Evolutionary conservation across 2,329 filamentous ascomycete genomes (phyloP).

Genomic region (Canariomyces notabilis): DNA sequence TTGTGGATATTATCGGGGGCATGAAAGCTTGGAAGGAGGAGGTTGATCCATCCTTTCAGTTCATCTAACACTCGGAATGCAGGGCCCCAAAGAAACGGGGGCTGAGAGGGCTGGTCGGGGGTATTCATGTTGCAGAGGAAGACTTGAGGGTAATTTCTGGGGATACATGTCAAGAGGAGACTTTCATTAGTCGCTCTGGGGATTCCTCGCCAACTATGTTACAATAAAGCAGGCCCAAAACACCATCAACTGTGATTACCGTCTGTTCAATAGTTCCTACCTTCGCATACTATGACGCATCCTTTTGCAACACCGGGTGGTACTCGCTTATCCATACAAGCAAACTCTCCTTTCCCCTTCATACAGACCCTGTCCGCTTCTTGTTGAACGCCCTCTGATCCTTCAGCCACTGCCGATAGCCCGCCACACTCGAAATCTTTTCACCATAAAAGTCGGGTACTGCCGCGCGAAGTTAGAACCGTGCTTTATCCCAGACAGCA

Average conservation of each 20-base stretch:
- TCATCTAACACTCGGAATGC: constrained; percentile 35
- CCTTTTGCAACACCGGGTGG: background rate
- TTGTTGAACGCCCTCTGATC: constrained; percentile 96
- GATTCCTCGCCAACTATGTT: constrained; percentile 16
- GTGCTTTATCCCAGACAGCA: background rate
- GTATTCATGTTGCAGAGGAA: no score
- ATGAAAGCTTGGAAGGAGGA: constrained; percentile 66
- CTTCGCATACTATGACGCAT: constrained; percentile 1
- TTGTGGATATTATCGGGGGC: constrained; percentile 68
- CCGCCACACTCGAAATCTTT: constrained; percentile 89
- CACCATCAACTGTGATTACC: constrained; percentile 8
- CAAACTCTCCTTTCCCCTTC: constrained; percentile 21
- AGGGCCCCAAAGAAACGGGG: background rate
- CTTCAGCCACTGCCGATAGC: constrained; percentile 93
- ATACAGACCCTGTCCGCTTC: constrained; percentile 63
- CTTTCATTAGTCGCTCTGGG: constrained; percentile 16
- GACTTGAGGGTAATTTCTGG: no score
- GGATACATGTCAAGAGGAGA: constrained; percentile 20
- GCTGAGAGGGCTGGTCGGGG: no score
- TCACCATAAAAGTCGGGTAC: constrained; percentile 98
- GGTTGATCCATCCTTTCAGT: constrained; percentile 56
- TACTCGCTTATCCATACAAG: constrained; percentile 7
- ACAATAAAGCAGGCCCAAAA: constrained; percentile 18
- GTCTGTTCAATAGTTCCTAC: constrained; percentile 1
- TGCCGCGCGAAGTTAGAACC: constrained; percentile 26